phyloP scores from a whole-genome alignment of 1,284 basidiomycete species.

The Pseudozyma sp. region DNA sequence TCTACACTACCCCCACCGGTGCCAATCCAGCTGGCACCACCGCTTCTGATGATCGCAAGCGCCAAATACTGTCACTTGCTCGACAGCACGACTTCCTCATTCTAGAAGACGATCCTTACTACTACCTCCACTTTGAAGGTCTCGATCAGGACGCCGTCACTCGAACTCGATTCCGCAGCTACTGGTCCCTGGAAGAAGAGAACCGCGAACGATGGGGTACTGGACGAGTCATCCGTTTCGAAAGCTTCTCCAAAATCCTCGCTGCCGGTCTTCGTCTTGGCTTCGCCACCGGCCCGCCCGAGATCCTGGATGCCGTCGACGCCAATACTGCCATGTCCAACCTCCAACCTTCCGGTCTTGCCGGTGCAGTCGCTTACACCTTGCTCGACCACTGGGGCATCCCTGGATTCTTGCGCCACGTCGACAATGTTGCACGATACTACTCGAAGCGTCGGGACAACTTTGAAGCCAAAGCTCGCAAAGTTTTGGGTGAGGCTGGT shows the following conservation, averaged over 20 bases:
- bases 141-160: conserved; percentile 60
- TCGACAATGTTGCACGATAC: conserved; percentile 77
- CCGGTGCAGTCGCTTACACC: conserved; percentile 80
- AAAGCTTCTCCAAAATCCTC: conserved; percentile 74
- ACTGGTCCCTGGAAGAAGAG: conserved; percentile 65
- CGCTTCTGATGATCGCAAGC: conserved; percentile 75
- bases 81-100: conserved; percentile 51
- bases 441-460: conserved; percentile 82
- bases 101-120: conserved; percentile 65
- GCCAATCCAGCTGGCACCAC: conserved; percentile 68
- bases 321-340: conserved; percentile 78
- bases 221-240: conserved; percentile 66
- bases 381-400: conserved; percentile 78
- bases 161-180: conserved; percentile 48
- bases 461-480: conserved; percentile 81
- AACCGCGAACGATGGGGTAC: conserved; percentile 52
- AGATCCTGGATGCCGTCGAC: conserved; percentile 81
- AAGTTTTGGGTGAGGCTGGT: conserved; percentile 74
- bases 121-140: conserved; percentile 61
- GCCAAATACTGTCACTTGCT: conserved; percentile 79
- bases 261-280: conserved; percentile 74
- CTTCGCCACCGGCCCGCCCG: conserved; percentile 82
- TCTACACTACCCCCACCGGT: conserved; percentile 79
- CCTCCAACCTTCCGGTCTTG: conserved; percentile 78
- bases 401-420: conserved; percentile 81